A percentile compares a stretch with the other conserved stretches of the same genome.
These are phyloP conservation scores for Auriscalpium microsporum DNA, from an alignment of 768 basidiomycete genomes.

Conservation along the genomic window DNA sequence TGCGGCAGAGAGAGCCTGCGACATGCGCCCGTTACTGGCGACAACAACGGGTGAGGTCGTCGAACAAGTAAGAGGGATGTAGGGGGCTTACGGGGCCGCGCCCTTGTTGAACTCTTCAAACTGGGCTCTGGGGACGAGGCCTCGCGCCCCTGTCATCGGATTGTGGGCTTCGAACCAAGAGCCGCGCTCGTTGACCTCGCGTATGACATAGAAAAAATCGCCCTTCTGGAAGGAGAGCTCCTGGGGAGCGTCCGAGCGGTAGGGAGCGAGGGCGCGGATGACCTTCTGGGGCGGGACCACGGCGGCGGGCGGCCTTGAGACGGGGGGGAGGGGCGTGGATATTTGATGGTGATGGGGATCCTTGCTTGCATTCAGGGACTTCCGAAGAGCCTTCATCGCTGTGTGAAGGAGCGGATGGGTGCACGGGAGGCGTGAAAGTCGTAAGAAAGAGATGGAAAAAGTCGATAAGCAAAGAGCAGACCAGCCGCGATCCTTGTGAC, in stretches of 20 bases:
- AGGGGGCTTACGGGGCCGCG: slow-evolving; percentile 44
- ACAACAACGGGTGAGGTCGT: slow-evolving; percentile 1
- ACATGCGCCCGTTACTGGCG: slow-evolving; percentile 1
- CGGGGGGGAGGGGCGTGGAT: slow-evolving; percentile 53
- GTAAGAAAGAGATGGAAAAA: slow-evolving; percentile 17
- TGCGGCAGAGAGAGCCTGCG: slow-evolving; percentile 8
- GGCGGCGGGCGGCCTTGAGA: slow-evolving; percentile 62
- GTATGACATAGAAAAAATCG: slow-evolving; percentile 95
- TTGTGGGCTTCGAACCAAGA: slow-evolving; percentile 94
- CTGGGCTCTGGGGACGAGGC: slow-evolving; percentile 76
- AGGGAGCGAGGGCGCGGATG: slow-evolving; percentile 70
- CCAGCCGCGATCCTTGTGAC: slow-evolving; percentile 13
- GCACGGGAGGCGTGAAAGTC: slow-evolving; percentile 13
- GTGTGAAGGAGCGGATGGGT: slow-evolving; percentile 3
- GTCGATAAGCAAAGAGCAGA: slow-evolving; percentile 18
- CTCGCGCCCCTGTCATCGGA: slow-evolving; percentile 83
- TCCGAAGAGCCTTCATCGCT: slow-evolving; percentile 75
- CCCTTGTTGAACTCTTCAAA: slow-evolving; percentile 90
- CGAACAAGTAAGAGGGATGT: slow-evolving; percentile 2
- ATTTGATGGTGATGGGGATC: slow-evolving; percentile 61
- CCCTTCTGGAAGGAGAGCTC: slow-evolving; percentile 88
- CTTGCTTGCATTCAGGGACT: slow-evolving; percentile 68
- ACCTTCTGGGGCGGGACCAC: slow-evolving; percentile 89
- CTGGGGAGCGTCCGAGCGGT: slow-evolving; percentile 66
- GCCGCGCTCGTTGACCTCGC: slow-evolving; percentile 49